phyloP scores from a whole-genome alignment of 768 basidiomycete species.

The Amanita thiersii region DNA sequence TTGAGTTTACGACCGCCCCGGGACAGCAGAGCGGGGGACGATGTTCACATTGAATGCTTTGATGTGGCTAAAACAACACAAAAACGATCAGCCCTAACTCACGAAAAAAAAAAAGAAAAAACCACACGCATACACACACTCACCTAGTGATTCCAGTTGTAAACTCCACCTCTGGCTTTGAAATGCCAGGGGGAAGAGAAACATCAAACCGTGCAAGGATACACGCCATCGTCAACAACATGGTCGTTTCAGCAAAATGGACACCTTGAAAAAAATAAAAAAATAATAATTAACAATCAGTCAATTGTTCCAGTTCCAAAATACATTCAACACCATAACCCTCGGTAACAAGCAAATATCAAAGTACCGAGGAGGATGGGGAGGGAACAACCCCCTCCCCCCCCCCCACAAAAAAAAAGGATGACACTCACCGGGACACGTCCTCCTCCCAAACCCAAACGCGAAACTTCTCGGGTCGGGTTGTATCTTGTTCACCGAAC shows the following conservation, averaged over 20 bases:
- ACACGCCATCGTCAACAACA: neutral
- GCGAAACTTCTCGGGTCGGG: slow-evolving; percentile 23
- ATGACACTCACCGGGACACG: slow-evolving; percentile 29
- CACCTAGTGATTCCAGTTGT: neutral
- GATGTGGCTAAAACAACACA: slow-evolving; percentile 14
- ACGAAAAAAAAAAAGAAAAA: neutral
- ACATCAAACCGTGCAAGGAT: neutral
- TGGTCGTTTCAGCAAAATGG: neutral
- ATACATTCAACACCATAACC: slow-evolving; percentile 8
- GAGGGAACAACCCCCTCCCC: neutral
- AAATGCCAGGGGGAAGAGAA: neutral
- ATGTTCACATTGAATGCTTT: slow-evolving; percentile 11
- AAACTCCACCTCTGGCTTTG: neutral
- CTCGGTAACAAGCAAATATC: slow-evolving; percentile 16
- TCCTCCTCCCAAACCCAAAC: slow-evolving; percentile 26
- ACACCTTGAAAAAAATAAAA: too few relatives aligned
- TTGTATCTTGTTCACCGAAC: too few relatives aligned
- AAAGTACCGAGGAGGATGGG: slow-evolving; percentile 12
- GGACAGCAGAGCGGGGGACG: too few relatives aligned
- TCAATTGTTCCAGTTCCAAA: slow-evolving; percentile 24
- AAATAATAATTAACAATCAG: slow-evolving; percentile 11
- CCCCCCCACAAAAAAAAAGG: too few relatives aligned
- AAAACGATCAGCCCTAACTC: neutral
- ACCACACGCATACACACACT: too few relatives aligned
- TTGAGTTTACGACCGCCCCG: too few relatives aligned